Base-by-base conservation (phyloP, 2,329 filamentous ascomycete species). In the Pseudofabraea citricarpa region DNA sequence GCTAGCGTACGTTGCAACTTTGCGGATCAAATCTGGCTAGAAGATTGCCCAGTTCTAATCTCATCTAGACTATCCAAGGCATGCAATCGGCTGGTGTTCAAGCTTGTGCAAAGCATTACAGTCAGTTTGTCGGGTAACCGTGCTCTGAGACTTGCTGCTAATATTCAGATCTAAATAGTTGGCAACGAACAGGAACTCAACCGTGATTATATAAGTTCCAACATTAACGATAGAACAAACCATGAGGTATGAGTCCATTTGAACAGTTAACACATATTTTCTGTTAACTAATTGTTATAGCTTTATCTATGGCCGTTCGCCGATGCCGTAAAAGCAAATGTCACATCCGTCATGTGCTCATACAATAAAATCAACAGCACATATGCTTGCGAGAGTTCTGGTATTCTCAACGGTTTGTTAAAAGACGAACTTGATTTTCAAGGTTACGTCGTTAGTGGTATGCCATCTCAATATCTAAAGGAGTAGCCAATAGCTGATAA, bases 401-500 rank as follows among this genome's bases (percentile, higher is more conserved):
- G 75, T 38, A 63, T 70, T 3, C 58, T 85, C 42, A 83, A 83
- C 57, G 72, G 73, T 38, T 59, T 88, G 3, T 66, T 88, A 13
- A 87, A 88, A 64, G 64, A 72, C 12, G 81, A 89, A 60, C 72
- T 93, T 10, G 87, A 84, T n/a, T 91, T 90, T 72, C 81, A 83
- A 55, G 72, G 87, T 4, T 83, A 81, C 52, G 70, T 84, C 47
- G 74, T 81, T 68, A 76, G 73, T 38, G 56, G 55, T 59, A 49
- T 27, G 53, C 52, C 12, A 15, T 6, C n/a, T 20, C 12, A 13
- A 12, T 16, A 16, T 3, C 66, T 3, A 64, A 64, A 40, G 59
- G 64, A 59, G 8, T 18, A 31, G 3, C 5, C 19, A 32, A 15
- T 2, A 35, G 23, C n/a, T 20, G 1, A 9, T 26, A 23, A 24